These are phyloP conservation scores for Hypomyces perniciosus DNA, from an alignment of 2,329 filamentous ascomycete genomes.

Conservation along the genomic window DNA sequence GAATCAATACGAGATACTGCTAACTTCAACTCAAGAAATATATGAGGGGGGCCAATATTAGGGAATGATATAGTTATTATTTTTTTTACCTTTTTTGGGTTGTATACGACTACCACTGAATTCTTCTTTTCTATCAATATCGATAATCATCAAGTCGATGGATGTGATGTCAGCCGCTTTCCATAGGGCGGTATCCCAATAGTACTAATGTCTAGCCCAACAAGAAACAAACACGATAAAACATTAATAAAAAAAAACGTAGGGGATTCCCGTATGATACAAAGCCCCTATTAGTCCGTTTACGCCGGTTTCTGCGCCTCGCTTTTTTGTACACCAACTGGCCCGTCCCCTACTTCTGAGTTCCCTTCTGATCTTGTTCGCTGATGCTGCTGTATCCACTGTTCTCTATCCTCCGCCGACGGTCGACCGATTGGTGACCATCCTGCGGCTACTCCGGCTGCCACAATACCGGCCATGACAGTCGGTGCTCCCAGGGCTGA, in stretches of 20 bases:
- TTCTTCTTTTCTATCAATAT: too few species aligned
- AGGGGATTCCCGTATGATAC: conserved; percentile 13
- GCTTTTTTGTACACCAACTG: conserved; percentile 13
- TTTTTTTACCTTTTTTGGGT: too few species aligned
- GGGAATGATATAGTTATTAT: too few species aligned
- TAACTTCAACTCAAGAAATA: too few species aligned
- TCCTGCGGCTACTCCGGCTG: conserved; percentile 67
- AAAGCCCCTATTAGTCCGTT: conserved; percentile 13
- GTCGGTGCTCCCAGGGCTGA: conserved; percentile 69
- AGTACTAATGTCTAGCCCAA: not conserved
- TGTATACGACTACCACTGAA: too few species aligned
- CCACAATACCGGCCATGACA: conserved; percentile 79
- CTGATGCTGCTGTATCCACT: conserved; percentile 7
- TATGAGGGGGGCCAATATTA: too few species aligned
- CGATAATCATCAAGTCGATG: not conserved
- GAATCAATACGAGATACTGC: too few species aligned
- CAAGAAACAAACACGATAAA: conserved; percentile 7
- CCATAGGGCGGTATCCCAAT: too few species aligned
- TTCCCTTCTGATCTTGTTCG: conserved; percentile 14
- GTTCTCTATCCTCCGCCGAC: conserved; percentile 22
- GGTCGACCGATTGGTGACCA: conserved; percentile 65
- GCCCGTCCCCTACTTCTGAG: conserved; percentile 11
- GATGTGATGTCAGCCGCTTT: too few species aligned
- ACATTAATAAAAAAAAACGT: conserved; percentile 5
- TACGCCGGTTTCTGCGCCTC: conserved; percentile 23